A percentile compares a stretch with the other conserved stretches of the same genome.
Conservation (phyloP, 495 filamentous ascomycete genomes). For the Cetradonia linearis region DNA sequence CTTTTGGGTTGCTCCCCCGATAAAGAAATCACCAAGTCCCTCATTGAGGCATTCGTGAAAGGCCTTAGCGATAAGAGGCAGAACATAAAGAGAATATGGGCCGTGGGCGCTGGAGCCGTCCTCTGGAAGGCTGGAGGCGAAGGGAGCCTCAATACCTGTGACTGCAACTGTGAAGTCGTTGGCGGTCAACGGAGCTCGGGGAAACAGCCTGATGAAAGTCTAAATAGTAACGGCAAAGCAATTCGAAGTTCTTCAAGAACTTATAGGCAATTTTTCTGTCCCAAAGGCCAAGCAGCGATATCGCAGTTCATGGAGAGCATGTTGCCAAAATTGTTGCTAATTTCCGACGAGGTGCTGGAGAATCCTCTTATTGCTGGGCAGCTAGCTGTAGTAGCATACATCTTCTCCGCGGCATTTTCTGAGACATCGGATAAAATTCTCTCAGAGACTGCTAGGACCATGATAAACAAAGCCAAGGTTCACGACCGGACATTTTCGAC, state of each 20-base stretch:
- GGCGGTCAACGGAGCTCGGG: background rate
- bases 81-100: slow-evolving; percentile 71
- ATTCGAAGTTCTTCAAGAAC: background rate
- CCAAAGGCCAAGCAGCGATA: slow-evolving; percentile 28
- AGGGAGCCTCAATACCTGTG: slow-evolving; percentile 2
- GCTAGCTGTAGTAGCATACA: slow-evolving; percentile 60
- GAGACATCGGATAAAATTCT: slow-evolving; percentile 24
- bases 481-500: slow-evolving; percentile 60
- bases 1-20: slow-evolving; percentile 26
- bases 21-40: slow-evolving; percentile 48
- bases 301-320: slow-evolving; percentile 46
- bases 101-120: slow-evolving; percentile 60
- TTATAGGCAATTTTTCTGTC: background rate
- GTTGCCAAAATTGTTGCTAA: slow-evolving; percentile 55
- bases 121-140: slow-evolving; percentile 48
- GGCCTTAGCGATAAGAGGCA: slow-evolving; percentile 76
- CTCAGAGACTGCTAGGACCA: slow-evolving; percentile 28
- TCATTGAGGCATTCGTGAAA: slow-evolving; percentile 63
- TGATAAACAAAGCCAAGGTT: slow-evolving; percentile 50
- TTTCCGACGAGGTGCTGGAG: slow-evolving; percentile 61
- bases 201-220: background rate
- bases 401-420: slow-evolving; percentile 52
- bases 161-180: background rate
- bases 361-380: slow-evolving; percentile 71
- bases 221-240: background rate